Evolutionary conservation across 1,139 yeast species (phyloP).

Genomic region (Candida buenavistaensis): DNA sequence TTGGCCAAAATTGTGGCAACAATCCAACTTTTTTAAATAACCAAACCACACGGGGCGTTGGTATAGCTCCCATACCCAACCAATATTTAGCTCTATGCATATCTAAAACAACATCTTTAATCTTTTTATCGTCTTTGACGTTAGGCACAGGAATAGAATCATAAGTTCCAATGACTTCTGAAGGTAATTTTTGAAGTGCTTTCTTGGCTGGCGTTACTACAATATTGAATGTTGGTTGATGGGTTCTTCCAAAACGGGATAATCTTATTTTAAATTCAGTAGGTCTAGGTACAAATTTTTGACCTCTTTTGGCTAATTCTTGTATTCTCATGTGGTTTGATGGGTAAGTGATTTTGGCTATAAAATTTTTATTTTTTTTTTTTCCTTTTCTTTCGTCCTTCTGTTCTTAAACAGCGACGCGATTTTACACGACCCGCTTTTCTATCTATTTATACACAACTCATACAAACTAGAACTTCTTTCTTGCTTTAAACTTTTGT

Average conservation of each 20-base stretch:
- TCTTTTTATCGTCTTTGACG: too few species aligned
- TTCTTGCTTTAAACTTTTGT: conserved; percentile 56
- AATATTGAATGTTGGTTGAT: conserved; percentile 86
- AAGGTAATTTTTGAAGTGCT: conserved; percentile 82
- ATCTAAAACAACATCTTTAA: conserved; percentile 80
- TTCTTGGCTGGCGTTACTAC: conserved; percentile 77
- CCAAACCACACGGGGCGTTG: conserved; percentile 77
- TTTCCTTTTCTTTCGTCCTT: too few species aligned
- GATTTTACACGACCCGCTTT: too few species aligned
- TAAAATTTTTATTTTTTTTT: too few species aligned
- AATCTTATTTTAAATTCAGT: conserved; percentile 58
- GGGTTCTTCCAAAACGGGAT: conserved; percentile 89
- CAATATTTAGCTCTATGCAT: conserved; percentile 93
- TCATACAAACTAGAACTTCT: conserved; percentile 46
- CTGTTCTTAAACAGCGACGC: too few species aligned
- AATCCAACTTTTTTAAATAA: conserved; percentile 78
- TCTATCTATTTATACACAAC: too few species aligned
- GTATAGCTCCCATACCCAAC: conserved; percentile 99
- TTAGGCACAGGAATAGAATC: conserved; percentile 83
- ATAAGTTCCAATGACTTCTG: conserved; percentile 94
- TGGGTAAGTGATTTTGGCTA: too few species aligned
- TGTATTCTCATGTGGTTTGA: too few species aligned
- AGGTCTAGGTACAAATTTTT: conserved; percentile 8
- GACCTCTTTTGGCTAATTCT: too few species aligned
- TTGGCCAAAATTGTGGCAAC: conserved; percentile 74